Percentiles rank a stretch among this genome's conserved stretches.
Evolutionary conservation across 257 asterid species (phyloP).

Genomic region (Solanum arcanum): DNA sequence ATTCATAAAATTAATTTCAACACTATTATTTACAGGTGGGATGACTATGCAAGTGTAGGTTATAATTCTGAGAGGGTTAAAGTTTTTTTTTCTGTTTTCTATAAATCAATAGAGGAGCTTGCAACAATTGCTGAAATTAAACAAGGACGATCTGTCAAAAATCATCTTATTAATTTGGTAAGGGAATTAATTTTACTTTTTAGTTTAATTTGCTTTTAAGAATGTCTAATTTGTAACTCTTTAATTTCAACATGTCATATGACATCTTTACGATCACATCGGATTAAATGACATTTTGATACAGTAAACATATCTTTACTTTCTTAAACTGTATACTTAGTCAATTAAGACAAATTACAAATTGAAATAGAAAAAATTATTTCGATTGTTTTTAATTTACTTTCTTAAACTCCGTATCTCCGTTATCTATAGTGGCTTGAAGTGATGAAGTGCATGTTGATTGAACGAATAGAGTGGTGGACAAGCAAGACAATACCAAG

Average conservation of each 20-base stretch:
- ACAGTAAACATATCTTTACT: neutral
- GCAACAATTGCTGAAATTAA: no score
- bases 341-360: no score
- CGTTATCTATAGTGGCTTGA: constrained; percentile 7
- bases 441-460: neutral
- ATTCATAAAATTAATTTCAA: neutral
- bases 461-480: constrained; percentile 9
- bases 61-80: no score
- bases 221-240: no score
- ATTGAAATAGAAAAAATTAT: no score
- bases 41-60: no score
- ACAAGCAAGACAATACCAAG: neutral
- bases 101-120: no score
- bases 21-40: neutral
- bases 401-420: neutral
- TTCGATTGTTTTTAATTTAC: neutral
- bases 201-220: no score
- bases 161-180: constrained; percentile 12
- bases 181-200: no score
- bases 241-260: neutral
- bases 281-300: neutral
- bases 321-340: neutral
- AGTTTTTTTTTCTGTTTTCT: no score
- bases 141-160: neutral
- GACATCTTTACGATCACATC: neutral